Evolutionary conservation across 139 green algal species (phyloP), one percentile per base, ranked within the genome.

Genomic region (Auxenochlorella pyrenoidosa): DNA sequence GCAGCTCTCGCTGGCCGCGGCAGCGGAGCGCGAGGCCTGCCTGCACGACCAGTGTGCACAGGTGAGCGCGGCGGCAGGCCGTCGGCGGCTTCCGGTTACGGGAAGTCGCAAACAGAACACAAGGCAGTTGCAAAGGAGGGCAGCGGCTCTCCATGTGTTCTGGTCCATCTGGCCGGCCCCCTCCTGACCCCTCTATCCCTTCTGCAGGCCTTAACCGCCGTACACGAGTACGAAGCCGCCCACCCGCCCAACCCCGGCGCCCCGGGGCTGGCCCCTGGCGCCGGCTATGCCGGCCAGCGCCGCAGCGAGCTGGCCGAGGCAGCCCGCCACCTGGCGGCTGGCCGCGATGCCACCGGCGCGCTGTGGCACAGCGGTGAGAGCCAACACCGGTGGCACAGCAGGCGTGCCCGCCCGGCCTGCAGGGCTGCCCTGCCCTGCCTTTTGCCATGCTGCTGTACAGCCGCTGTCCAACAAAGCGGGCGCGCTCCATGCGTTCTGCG

Each of bases 151-250:
- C 15, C 3, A 5, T 70, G 10, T 32, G 26, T 24, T 28, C 4
- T 28, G 22, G 12, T 70, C n/a, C 24, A 34, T 70, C 26, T 70
- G 60, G 22, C 26, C 26, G 4, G 22, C 60, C 22, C 24, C 22
- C 21, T 36, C 36, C 22, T 32, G 13, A 0, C 72, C 72, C 32
- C 10, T 24, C 72, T 41, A 19, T n/a, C 18, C 70, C 76, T 26
- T 22, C 8, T 41, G 59, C 79, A 84, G 79, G 18, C 13, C 36
- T 87, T 87, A 18, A 18, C 70, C 59, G 30, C 60, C 59, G 54
- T 91, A 26, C 44, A 10, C 2, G 73, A 51, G 4, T 85, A 88
- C 38, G 88, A 91, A 72, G 36, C 44, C 24, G 18, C 28, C 30
- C 88, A 91, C 76, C 30, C 65, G 82, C 40, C 66, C 15, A 10